Conservation (phyloP, 1,284 basidiomycete species). For the Tilletia caries region DNA sequence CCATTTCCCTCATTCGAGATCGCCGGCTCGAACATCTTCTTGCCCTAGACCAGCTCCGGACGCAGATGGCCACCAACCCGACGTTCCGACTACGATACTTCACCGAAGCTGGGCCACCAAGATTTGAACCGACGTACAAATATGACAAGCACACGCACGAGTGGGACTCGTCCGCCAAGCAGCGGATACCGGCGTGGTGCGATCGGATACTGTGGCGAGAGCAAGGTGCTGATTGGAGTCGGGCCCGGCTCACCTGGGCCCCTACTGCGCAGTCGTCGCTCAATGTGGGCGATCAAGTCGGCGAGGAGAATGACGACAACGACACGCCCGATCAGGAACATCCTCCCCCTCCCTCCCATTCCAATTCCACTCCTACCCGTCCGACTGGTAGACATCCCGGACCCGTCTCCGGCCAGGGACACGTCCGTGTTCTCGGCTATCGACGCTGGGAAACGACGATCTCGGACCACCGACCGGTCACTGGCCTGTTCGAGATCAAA, state of each 20-base stretch:
- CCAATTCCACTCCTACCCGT: conserved; percentile 3
- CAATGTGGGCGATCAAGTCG: background rate
- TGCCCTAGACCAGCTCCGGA: conserved; percentile 79
- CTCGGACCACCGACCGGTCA: conserved; percentile 52
- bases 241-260: background rate
- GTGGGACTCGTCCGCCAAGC: conserved; percentile 85
- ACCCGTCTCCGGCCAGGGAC: conserved; percentile 67
- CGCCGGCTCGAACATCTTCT: conserved; percentile 68
- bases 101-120: conserved; percentile 62
- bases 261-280: background rate
- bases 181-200: conserved; percentile 88
- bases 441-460: conserved; percentile 50
- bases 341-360: too few relatives aligned
- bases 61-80: conserved; percentile 80
- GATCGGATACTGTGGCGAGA: conserved; percentile 79
- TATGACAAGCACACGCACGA: conserved; percentile 70
- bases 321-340: too few relatives aligned
- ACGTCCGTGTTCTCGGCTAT: conserved; percentile 37
- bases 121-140: conserved; percentile 89
- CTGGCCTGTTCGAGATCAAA: conserved; percentile 18
- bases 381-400: conserved; percentile 75
- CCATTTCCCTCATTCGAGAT: conserved; percentile 66
- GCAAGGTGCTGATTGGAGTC: conserved; percentile 64
- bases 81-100: conserved; percentile 80
- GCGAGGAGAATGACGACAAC: too few relatives aligned